These are phyloP conservation scores for Pseudogymnoascus destructans DNA, from an alignment of 2,329 filamentous ascomycete genomes.

Conservation along the genomic window DNA sequence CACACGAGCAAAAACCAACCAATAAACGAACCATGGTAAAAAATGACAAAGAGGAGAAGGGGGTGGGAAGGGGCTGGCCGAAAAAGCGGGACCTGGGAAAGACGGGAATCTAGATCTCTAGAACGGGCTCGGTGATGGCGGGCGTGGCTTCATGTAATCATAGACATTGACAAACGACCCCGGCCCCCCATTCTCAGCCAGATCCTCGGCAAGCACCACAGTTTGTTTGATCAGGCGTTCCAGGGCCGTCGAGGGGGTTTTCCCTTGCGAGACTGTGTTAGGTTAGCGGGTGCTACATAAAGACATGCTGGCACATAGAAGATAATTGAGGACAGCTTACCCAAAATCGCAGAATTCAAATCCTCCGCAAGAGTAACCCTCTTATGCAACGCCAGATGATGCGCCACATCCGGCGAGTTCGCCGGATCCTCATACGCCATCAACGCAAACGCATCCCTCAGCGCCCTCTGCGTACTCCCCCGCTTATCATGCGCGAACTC, in stretches of 20 bases:
- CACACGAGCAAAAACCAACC: background rate
- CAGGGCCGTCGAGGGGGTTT: conserved; percentile 73
- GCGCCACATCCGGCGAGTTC: conserved; percentile 58
- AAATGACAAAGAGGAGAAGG: background rate
- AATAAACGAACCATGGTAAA: background rate
- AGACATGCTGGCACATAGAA: background rate
- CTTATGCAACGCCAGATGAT: conserved; percentile 63
- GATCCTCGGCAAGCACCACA: conserved; percentile 68
- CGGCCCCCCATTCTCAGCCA: conserved; percentile 65
- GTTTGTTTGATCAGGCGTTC: conserved; percentile 82
- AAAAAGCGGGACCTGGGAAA: background rate
- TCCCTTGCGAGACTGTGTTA: conserved; percentile 66
- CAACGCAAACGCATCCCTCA: conserved; percentile 77
- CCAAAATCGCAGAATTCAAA: conserved; percentile 81
- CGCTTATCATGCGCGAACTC: conserved; percentile 65
- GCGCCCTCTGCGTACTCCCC: conserved; percentile 55
- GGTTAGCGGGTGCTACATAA: conserved; percentile 21
- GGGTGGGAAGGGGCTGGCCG: too few species aligned
- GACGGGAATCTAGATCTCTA: background rate
- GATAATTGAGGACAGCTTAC: conserved; percentile 39
- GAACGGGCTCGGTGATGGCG: background rate
- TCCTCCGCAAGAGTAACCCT: conserved; percentile 77
- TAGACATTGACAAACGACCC: conserved; percentile 70
- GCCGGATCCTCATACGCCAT: conserved; percentile 77
- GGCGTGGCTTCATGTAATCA: conserved; percentile 30